Evolutionary conservation across 2,329 filamentous ascomycete genomes (phyloP), one percentile per base, ranked within the genome.

Genomic region (Sphaerostilbella broomeana): DNA sequence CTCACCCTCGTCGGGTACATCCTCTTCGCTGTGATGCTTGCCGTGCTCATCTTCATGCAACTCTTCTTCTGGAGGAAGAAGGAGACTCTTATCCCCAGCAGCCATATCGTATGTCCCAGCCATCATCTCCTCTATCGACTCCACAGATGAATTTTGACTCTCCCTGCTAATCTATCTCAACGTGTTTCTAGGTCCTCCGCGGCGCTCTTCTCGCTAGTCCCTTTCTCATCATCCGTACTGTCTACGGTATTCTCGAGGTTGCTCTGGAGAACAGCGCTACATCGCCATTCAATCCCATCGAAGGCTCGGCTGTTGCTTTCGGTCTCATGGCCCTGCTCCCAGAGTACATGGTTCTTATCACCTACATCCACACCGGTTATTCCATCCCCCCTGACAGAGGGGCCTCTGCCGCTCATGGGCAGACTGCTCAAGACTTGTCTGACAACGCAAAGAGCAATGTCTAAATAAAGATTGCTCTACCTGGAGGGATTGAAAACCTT

Each of bases 1-100:
- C 47, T 54, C 9, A 48, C 48, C 6, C 43, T 53, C 4, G 43
- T 40, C 15, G 51, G 51, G 6, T 54, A 54, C 30, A 40, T 52
- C 24, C 19, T 53, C n/a, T 48, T 53, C 9, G 44, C 47, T 13
- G 38, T 42, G 12, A 38, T 49, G 18, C 48, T 51, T 5, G 25
- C 27, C 3, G 29, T 45, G 4, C 45, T 53, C 18, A 44, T 45
- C 6, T 32, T 26, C 13, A 42, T 51, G 42, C 44, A 51, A 31
- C 9, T 44, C 2, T 47, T 42, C 39, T 51, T 48, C 11, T 44
- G 38, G 15, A 15, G 5, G 16, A 45, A 44, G 27, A 40, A 36
- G 17, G n/a, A 41, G 2, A 43, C 19, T 10, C 39, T 52, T 3
- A 37, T 46, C 2, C 42, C 42, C 19, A 48, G 47, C 26, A 51